Percentiles rank a stretch among this genome's conserved stretches.
Conservation (phyloP, 108 stramenopile species). For the Cyclostephanos invisitatus region DNA sequence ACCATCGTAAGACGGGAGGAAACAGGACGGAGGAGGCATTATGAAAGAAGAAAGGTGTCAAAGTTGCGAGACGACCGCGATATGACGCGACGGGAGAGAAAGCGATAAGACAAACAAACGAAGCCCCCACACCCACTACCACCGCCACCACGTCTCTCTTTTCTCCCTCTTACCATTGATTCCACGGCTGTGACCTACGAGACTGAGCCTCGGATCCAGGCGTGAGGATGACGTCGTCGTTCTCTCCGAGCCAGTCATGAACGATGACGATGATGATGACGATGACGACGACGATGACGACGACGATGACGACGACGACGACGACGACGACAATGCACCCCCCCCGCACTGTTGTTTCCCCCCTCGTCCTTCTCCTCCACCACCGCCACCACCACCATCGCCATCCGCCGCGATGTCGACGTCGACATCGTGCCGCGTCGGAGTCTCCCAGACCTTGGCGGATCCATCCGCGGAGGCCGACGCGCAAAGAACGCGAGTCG, state of each 20-base stretch:
- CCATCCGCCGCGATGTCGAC: neutral
- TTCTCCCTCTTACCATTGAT: conserved; percentile 56
- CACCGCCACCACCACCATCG: no score
- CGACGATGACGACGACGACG: conserved; percentile 1
- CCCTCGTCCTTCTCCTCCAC: no score
- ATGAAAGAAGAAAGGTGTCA: neutral
- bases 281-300: conserved; percentile 22
- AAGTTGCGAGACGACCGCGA: no score
- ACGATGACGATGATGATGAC: neutral
- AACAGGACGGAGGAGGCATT: neutral
- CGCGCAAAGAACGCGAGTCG: conserved; percentile 49
- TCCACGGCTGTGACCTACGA: conserved; percentile 75
- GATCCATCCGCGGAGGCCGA: conserved; percentile 78
- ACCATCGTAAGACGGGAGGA: neutral
- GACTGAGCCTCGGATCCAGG: conserved; percentile 23
- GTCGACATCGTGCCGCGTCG: neutral
- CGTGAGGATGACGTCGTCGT: conserved; percentile 30
- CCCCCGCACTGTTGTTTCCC: no score
- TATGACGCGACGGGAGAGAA: no score
- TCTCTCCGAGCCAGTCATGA: neutral
- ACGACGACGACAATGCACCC: neutral
- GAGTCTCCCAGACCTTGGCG: conserved; percentile 77
- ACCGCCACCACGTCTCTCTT: no score
- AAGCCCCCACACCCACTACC: no score
- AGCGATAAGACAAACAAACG: no score